Evolutionary conservation across 345 rosid genomes (phyloP), one percentile per base, ranked within the genome.

Genomic region (Clausena lansium): DNA sequence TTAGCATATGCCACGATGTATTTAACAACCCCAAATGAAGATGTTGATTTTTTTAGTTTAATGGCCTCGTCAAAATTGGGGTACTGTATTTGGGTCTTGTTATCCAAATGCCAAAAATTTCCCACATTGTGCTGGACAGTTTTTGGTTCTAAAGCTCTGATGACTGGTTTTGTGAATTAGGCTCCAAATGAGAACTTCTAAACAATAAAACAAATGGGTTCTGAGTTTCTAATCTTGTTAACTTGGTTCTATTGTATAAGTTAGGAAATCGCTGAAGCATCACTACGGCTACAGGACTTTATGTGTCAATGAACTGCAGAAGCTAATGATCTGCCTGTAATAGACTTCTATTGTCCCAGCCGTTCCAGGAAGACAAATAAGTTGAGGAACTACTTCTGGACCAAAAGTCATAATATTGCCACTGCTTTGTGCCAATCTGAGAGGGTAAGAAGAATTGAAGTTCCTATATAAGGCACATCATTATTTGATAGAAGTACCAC

Each of bases 391-490:
- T 67, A 81, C 90, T 89, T 93, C 94, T 62, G 99, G 98, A 78
- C 99, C 99, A 79, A 85, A 97, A 87, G n/a, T 97, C 99, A 83
- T 94, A 97, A 81, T 97, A 97, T 45, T 98, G 89, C 98, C 99
- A 97, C 81, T 94, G 98, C 87, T 90, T 97, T 25, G 98, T 82
- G 63, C 98, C 99, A 78, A 97, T 97, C 99, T 97, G 83, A 64
- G 11, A 74, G 74, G 52, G 15, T 0, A 11, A 45, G 1, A 78
- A 79, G 41, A 68, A 70, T 8, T 57, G 52, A 36, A 67, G n/a
- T 22, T 38, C 73, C 74, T 11, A 36, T 24, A 47, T 36, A n/a
- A 80, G 81, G 62, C 55, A 13, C 66, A 50, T 25, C 77, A 50
- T 58, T 10, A 72, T 28, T 39, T 45, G 17, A 66, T 33, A 70